These are phyloP conservation scores for Penicillium dipodomyicola DNA, from an alignment of 495 filamentous ascomycete genomes.

Conservation along the genomic window DNA sequence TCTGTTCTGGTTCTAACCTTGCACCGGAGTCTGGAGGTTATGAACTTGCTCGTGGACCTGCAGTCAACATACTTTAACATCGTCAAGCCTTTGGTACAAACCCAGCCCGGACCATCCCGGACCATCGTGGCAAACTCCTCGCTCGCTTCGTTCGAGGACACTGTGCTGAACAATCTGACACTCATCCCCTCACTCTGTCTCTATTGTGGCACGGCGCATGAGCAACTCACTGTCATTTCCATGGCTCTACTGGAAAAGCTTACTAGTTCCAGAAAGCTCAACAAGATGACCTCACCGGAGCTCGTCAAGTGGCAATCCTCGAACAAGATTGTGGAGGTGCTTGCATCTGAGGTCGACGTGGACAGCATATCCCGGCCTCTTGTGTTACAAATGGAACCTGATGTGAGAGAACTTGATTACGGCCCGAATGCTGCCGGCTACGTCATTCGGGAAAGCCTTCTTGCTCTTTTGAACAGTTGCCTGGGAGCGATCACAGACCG, in stretches of 20 bases:
- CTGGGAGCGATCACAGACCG: conserved; percentile 64
- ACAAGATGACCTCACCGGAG: conserved; percentile 48
- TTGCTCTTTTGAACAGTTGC: conserved; percentile 79
- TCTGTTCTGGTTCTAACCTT: conserved; percentile 75
- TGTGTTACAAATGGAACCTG: conserved; percentile 58
- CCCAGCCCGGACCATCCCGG: conserved; percentile 43
- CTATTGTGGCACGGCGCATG: conserved; percentile 78
- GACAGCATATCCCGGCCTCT: conserved; percentile 68
- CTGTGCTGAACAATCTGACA: conserved; percentile 72
- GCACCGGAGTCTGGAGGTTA: conserved; percentile 71
- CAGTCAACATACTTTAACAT: conserved; percentile 91
- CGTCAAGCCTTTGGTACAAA: conserved; percentile 71
- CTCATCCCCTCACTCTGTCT: conserved; percentile 75
- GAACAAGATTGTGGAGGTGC: conserved; percentile 76
- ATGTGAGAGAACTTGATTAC: conserved; percentile 60
- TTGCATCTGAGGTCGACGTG: conserved; percentile 68
- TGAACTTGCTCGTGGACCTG: conserved; percentile 74
- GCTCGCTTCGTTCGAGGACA: conserved; percentile 86
- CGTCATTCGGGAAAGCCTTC: conserved; percentile 70
- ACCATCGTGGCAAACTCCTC: conserved; percentile 64
- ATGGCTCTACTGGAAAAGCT: conserved; percentile 81
- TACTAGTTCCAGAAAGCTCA: conserved; percentile 73
- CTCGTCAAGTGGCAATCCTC: conserved; percentile 53
- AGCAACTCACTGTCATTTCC: conserved; percentile 70
- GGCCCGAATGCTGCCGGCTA: conserved; percentile 64